Percentiles rank a stretch among this genome's conserved stretches.
Evolutionary conservation across 176 grass and related monocot genomes (phyloP).

Genomic region (Zoysia japonica): DNA sequence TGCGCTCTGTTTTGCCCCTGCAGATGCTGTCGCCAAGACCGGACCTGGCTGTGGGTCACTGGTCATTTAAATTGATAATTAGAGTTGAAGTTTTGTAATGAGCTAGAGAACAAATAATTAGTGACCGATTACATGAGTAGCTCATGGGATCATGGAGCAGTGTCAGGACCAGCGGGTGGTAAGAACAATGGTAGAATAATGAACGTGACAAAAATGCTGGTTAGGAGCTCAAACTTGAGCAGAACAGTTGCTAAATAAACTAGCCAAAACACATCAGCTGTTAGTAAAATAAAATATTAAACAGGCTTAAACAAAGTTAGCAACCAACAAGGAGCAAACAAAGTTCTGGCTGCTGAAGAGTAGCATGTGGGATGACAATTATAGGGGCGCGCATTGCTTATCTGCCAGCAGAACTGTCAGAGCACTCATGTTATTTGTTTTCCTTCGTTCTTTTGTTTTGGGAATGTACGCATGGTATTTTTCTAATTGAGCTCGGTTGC

Average conservation of each 20-base stretch:
- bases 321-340: neutral
- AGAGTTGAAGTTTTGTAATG: slow-evolving; percentile 9
- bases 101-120: slow-evolving; percentile 4
- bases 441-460: neutral
- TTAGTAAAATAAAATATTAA: neutral
- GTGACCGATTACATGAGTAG: neutral
- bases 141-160: neutral
- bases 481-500: neutral
- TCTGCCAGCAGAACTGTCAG: slow-evolving; percentile 4
- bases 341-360: slow-evolving; percentile 11
- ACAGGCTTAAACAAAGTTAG: neutral
- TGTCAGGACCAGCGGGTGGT: neutral
- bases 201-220: neutral
- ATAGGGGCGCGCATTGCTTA: neutral
- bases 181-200: neutral
- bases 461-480: neutral
- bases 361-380: neutral
- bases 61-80: neutral
- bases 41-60: neutral
- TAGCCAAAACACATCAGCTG: neutral
- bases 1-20: neutral
- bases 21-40: no score
- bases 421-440: neutral
- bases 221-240: no score
- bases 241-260: neutral